Percentiles rank a stretch among this genome's conserved stretches.
Evolutionary conservation across 176 grass and related monocot genomes (phyloP).

Genomic region (Coix lacrymajobi): DNA sequence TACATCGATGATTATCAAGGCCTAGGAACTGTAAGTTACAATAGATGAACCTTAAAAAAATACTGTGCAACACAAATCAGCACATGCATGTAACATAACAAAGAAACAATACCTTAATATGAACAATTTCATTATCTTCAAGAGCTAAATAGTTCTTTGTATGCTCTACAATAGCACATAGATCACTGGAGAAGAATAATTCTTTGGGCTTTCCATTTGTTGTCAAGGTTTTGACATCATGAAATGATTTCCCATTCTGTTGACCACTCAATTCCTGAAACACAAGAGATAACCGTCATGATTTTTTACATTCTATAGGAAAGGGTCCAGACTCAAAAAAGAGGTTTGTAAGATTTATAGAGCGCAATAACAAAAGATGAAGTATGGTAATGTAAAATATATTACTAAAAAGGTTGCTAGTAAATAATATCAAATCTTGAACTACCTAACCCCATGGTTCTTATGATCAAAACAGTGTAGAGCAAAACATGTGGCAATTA

Average conservation of each 20-base stretch:
- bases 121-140: constrained; percentile 89
- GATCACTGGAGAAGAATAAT: constrained; percentile 91
- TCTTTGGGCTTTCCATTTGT: constrained; percentile 78
- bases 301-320: not conserved
- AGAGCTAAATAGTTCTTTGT: constrained; percentile 84
- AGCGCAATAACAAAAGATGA: not conserved
- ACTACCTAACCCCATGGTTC: not conserved
- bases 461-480: not conserved
- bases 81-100: not conserved
- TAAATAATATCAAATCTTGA: not conserved
- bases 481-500: constrained; percentile 4
- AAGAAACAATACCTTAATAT: constrained; percentile 70
- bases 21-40: not conserved
- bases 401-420: not conserved
- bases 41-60: not conserved
- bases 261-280: constrained; percentile 67
- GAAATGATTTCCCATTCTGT: constrained; percentile 52
- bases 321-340: not conserved
- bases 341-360: not conserved
- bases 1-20: not conserved
- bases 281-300: not conserved
- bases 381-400: not conserved
- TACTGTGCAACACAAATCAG: not conserved
- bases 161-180: constrained; percentile 97
- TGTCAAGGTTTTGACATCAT: constrained; percentile 78